Percentiles rank a stretch among this genome's conserved stretches.
These are phyloP conservation scores for Cyphellophora attinorum DNA, from an alignment of 2,329 filamentous ascomycete species.

Conservation along the genomic window DNA sequence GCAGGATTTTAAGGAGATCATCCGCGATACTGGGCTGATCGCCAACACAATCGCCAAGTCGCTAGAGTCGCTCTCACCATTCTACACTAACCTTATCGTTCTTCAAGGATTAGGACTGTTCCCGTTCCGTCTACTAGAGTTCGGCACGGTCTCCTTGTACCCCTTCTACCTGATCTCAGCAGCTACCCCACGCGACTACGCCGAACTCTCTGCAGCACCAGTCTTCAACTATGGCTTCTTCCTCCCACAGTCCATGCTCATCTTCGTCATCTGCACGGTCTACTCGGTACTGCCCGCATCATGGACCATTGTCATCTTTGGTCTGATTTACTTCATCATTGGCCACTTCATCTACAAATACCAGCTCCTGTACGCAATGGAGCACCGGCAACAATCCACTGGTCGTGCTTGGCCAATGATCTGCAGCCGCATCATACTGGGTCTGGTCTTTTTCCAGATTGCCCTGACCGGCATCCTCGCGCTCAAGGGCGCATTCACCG, in stretches of 20 bases:
- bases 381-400: conserved; percentile 88
- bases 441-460: conserved; percentile 78
- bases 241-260: conserved; percentile 79
- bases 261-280: conserved; percentile 91
- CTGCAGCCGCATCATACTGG: conserved; percentile 79
- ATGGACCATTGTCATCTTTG: conserved; percentile 71
- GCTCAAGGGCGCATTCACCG: conserved; percentile 60
- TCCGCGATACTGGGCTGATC: conserved; percentile 71
- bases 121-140: conserved; percentile 81
- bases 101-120: conserved; percentile 89
- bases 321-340: conserved; percentile 65
- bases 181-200: conserved; percentile 81
- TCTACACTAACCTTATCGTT: conserved; percentile 91
- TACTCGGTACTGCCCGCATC: conserved; percentile 80
- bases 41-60: conserved; percentile 66
- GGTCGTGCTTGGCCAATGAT: conserved; percentile 95
- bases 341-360: conserved; percentile 94
- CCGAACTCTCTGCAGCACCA: conserved; percentile 70
- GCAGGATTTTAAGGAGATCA: conserved; percentile 56
- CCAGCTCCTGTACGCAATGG: conserved; percentile 95
- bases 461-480: conserved; percentile 84
- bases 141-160: conserved; percentile 76
- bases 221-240: conserved; percentile 95
- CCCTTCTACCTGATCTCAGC: conserved; percentile 69
- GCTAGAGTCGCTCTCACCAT: conserved; percentile 64